These are phyloP conservation scores for Carex pumila DNA, from an alignment of 176 grass and related monocot species.

Conservation along the genomic window DNA sequence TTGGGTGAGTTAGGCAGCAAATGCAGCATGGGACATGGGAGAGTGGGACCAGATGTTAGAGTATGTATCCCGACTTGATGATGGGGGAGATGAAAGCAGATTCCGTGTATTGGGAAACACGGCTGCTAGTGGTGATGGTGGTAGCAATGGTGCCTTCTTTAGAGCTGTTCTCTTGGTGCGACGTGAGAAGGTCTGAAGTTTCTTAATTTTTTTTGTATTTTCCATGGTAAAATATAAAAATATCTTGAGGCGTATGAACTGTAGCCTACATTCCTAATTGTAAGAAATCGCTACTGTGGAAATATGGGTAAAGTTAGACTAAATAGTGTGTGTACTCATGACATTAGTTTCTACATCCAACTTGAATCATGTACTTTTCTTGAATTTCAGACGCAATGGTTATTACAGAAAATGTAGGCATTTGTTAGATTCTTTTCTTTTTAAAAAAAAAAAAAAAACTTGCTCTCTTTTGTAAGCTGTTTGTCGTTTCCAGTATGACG, in stretches of 20 bases:
- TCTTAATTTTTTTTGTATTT: conserved; percentile 15
- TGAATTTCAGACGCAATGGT: background rate
- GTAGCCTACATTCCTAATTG: background rate
- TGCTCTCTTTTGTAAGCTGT: background rate
- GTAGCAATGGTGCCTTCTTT: conserved; percentile 97
- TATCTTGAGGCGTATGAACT: background rate
- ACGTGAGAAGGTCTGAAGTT: conserved; percentile 49
- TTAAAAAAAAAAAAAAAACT: background rate
- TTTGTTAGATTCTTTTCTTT: background rate
- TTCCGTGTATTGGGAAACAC: conserved; percentile 77
- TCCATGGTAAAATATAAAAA: background rate
- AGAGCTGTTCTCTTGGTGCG: conserved; percentile 88
- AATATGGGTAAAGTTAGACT: background rate
- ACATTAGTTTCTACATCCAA: background rate
- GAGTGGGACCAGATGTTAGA: conserved; percentile 98
- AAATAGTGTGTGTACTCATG: background rate
- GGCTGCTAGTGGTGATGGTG: conserved; percentile 88
- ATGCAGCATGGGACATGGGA: conserved; percentile 97
- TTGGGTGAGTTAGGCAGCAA: conserved; percentile 53
- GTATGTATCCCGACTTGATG: conserved; percentile 88
- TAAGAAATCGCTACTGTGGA: background rate
- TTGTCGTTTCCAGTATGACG: conserved; percentile 65
- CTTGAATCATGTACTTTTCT: background rate
- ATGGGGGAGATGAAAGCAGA: conserved; percentile 76
- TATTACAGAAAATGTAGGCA: background rate